phyloP scores from a whole-genome alignment of 768 basidiomycete genomes.

The Tylopilus cervinicoccineus region DNA sequence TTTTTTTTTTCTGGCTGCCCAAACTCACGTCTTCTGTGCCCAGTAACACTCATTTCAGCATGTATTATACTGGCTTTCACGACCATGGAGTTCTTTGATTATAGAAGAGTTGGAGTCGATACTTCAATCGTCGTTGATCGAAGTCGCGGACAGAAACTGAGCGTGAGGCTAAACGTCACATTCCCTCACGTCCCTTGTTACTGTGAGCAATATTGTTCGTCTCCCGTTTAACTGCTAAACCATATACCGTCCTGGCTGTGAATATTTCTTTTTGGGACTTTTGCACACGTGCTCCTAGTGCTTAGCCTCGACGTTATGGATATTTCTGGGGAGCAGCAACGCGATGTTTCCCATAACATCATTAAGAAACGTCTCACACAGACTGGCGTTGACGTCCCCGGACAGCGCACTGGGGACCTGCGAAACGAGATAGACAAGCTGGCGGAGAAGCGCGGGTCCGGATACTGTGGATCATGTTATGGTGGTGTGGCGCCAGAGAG shows the following conservation, averaged over 20 bases:
- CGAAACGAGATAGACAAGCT: conserved; percentile 86
- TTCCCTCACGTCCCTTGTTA: conserved; percentile 98
- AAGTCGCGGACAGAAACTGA: conserved; percentile 91
- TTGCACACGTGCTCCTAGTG: conserved; percentile 46
- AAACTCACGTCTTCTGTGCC: conserved; percentile 6
- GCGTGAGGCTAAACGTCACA: conserved; percentile 86
- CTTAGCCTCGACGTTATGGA: conserved; percentile 97
- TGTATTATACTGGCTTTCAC: conserved; percentile 91
- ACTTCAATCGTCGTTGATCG: conserved; percentile 94
- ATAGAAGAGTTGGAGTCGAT: conserved; percentile 79
- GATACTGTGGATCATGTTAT: conserved; percentile 95
- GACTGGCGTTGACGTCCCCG: conserved; percentile 55
- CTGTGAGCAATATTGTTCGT: conserved; percentile 51
- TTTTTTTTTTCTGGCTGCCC: background rate
- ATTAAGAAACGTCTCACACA: conserved; percentile 73
- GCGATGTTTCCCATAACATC: conserved; percentile 87
- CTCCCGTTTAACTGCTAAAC: background rate
- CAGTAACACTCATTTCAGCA: conserved; percentile 90
- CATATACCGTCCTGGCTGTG: background rate
- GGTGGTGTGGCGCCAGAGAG: conserved; percentile 71
- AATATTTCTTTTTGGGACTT: background rate
- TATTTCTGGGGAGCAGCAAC: conserved; percentile 92
- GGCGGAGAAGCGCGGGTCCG: conserved; percentile 51
- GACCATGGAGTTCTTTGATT: conserved; percentile 94
- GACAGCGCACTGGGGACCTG: conserved; percentile 56